Base-by-base conservation (phyloP, 225 moss, liverwort and hornwort species). In the Marchantia paleacea region DNA sequence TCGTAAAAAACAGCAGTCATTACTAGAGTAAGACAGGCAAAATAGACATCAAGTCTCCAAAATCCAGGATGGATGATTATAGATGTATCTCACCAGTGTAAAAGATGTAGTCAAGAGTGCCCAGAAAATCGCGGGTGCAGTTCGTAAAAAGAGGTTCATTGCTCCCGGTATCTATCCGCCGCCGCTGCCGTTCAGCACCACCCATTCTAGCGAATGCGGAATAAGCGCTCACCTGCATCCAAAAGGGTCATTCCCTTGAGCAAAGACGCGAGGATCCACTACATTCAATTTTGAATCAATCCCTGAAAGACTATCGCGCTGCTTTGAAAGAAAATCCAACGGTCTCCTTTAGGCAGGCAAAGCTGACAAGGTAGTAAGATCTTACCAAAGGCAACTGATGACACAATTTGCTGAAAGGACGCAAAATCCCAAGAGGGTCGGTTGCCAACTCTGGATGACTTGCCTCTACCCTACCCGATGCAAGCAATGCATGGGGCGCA, bases 61-160 rank as follows among this genome's bases (percentile, higher is more conserved):
- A 68, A 1, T 68, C 12, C 20, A 26, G 28, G 68, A 12, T 6
- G 4, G 58, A 55, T 15, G 58, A 68, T 6, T 68, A 12, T 7
- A 68, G 4, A 68, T 0, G 28, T 77, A 9, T 22, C 88, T 87
- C 55, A 94, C 97, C 94, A 55, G 97, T 94, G 72, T 97, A 97
- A 73, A 97, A 97, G 82, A 97, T 97, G 78, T 97, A 97, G 61
- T 97, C 97, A 79, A 97, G 93, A 52, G 94, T 97, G 85, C 94
- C 97, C 83, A 94, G 79, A 90, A 94, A 97, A 88, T 97, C 97
- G 39, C 97, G 91, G 52, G 97, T 97, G 77, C 94, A 97, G 69
- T 97, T 97, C 7, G 97, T 97, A 66, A 97, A 97, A 52, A 91
- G 89, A 79, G 97, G 97, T 83, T 97, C 97, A 74, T 81, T 88